Percentiles rank a stretch among this genome's conserved stretches.
Evolutionary conservation across 73 alveolate species (phyloP).

Genomic region (Paramecium sexaurelia): DNA sequence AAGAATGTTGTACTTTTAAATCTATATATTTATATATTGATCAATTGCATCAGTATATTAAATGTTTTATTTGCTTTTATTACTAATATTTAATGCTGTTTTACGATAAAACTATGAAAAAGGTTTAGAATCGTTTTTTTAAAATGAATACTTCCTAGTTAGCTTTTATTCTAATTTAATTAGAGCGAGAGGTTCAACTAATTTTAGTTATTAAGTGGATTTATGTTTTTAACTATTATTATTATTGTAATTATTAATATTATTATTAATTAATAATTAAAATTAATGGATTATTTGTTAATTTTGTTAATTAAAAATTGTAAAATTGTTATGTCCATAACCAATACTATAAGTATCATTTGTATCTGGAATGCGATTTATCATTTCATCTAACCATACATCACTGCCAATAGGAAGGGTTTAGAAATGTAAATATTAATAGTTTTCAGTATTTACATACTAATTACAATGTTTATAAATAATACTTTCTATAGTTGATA

Average conservation of each 20-base stretch:
- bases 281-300: not conserved
- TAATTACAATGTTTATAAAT: not conserved
- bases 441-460: not conserved
- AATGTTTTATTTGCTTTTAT: not conserved
- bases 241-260: not conserved
- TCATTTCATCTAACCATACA: constrained; percentile 9
- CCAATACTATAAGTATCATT: constrained; percentile 13
- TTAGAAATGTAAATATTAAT: not conserved
- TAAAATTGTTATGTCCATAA: not conserved
- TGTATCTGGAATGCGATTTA: constrained; percentile 4
- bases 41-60: not conserved
- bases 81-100: not conserved
- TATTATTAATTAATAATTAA: not conserved
- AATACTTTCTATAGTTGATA: not conserved
- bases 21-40: not conserved
- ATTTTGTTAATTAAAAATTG: not conserved
- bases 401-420: not conserved
- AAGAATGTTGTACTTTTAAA: not conserved
- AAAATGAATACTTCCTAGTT: not conserved
- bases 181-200: not conserved
- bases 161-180: not conserved
- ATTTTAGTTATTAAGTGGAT: not conserved
- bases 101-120: not conserved
- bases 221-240: not conserved
- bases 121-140: not conserved